Evolutionary conservation across 2,329 filamentous ascomycete genomes (phyloP).

Genomic region (Aspergillus cejpii): DNA sequence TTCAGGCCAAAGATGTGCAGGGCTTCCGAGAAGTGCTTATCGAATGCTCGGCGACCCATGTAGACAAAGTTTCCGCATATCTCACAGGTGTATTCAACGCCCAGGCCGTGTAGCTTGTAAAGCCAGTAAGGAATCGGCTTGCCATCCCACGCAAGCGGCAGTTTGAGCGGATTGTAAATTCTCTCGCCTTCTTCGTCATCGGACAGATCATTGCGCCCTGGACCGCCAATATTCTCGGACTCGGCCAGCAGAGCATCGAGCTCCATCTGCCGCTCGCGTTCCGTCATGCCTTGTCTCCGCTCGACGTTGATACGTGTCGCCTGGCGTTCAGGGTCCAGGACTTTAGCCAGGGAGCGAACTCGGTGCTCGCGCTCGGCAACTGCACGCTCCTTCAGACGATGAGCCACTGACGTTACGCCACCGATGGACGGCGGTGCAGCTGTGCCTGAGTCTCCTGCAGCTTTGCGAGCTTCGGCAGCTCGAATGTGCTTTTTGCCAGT

Average conservation of each 20-base stretch:
- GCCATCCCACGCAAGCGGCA: conserved; percentile 94
- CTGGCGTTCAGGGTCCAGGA: conserved; percentile 78
- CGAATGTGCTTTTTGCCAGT: conserved; percentile 89
- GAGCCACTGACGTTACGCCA: conserved; percentile 21
- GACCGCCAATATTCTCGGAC: conserved; percentile 35
- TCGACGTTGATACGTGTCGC: conserved; percentile 94
- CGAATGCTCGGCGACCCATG: conserved; percentile 90
- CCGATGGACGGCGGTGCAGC: conserved; percentile 20
- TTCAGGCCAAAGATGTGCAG: conserved; percentile 89
- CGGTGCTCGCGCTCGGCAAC: conserved; percentile 84
- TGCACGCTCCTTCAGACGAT: conserved; percentile 73
- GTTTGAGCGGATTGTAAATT: conserved; percentile 93
- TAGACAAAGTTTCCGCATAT: conserved; percentile 99
- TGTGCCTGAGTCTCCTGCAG: conserved; percentile 36
- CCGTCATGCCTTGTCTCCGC: conserved; percentile 94
- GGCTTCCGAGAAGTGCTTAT: conserved; percentile 96
- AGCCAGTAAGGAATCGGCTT: conserved; percentile 99
- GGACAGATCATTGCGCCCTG: conserved; percentile 52
- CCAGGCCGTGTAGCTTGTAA: conserved; percentile 91
- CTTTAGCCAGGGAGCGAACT: conserved; percentile 68
- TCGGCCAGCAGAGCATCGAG: conserved; percentile 76
- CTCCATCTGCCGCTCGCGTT: conserved; percentile 89
- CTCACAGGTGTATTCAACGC: conserved; percentile 91
- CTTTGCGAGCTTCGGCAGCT: conserved; percentile 61
- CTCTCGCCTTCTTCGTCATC: conserved; percentile 75